These are phyloP conservation scores for Fusarium neocosmosporiellum DNA, from an alignment of 2,329 filamentous ascomycete genomes.

Conservation along the genomic window DNA sequence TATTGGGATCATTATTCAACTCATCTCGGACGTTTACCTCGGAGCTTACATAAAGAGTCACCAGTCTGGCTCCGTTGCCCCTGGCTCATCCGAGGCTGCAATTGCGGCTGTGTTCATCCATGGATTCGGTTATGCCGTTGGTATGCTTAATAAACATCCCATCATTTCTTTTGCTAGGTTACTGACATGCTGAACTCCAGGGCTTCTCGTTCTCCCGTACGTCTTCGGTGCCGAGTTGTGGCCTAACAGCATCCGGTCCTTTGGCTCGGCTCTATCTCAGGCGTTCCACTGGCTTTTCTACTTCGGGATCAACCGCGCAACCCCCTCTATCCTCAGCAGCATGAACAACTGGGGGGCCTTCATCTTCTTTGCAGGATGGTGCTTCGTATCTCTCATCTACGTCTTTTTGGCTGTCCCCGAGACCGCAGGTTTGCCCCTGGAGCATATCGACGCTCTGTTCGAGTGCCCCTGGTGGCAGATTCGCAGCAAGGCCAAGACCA, in stretches of 20 bases:
- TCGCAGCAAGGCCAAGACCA: conserved; percentile 20
- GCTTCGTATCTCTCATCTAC: conserved; percentile 51
- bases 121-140: conserved; percentile 56
- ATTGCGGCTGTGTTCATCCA: conserved; percentile 59
- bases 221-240: conserved; percentile 58
- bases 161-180: not conserved
- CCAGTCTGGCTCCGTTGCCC: conserved; percentile 40
- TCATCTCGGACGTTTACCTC: conserved; percentile 55
- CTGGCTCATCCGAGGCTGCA: conserved; percentile 49
- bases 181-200: conserved; percentile 11
- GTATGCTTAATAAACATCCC: conserved; percentile 25
- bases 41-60: conserved; percentile 53
- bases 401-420: conserved; percentile 55
- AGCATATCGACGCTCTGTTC: conserved; percentile 53
- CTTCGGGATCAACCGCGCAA: conserved; percentile 50
- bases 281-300: conserved; percentile 51
- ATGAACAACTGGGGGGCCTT: conserved; percentile 55
- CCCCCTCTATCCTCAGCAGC: conserved; percentile 48
- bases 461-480: conserved; percentile 44
- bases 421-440: conserved; percentile 50
- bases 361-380: conserved; percentile 54
- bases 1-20: conserved; percentile 49
- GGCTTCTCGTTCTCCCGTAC: conserved; percentile 54
- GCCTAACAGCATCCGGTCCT: conserved; percentile 58
- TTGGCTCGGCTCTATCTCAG: conserved; percentile 50